Evolutionary conservation across 495 filamentous ascomycete genomes (phyloP), one percentile per base, ranked within the genome.

Genomic region (Neurospora terricola): DNA sequence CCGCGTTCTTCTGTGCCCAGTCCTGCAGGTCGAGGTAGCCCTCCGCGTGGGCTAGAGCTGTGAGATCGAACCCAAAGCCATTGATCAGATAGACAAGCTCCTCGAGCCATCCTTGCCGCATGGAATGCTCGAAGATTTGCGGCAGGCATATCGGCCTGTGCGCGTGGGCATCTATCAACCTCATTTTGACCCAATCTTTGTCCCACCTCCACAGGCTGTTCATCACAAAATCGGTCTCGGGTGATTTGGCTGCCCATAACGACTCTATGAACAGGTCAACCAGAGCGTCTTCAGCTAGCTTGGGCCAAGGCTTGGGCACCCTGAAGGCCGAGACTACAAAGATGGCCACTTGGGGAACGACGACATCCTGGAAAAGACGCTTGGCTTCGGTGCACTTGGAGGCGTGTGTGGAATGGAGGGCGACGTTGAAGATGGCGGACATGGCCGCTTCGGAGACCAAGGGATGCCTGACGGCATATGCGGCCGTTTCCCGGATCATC

Each of bases 171-270:
- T 96, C 92, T 21, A 94, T 87, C 37, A 99, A 87, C 72, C 91
- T 89, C 74, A 88, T 86, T 1, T 90, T 88, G 27, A 98, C 90
- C 92, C 93, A 98, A 38, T 88, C 84, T 71, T 88, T 91, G 77
- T 98, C 92, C 75, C 93, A 91, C 75, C 91, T 90, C 95, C 96
- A 98, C 4, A 97, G 83, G 73, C 92, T 92, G 79, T 96, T 88
- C 70, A 98, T 86, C 21, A 96, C 94, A 70, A 98, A 93, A 72
- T 93, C 90, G 77, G 93, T 89, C 18, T 92, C 89, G 6, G 80
- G 76, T 2, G 84, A 81, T 71, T 83, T 84, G 68, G 81, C 76
- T 66, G 23, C 54, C 54, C 54, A 66, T 7, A 89, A 74, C 73
- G 87, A 88, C 10, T 82, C 82, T 21, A 87, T 84, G 45, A 88